Conservation (phyloP, 2,329 filamentous ascomycete species). For the Pyrenochaeta sp. region DNA sequence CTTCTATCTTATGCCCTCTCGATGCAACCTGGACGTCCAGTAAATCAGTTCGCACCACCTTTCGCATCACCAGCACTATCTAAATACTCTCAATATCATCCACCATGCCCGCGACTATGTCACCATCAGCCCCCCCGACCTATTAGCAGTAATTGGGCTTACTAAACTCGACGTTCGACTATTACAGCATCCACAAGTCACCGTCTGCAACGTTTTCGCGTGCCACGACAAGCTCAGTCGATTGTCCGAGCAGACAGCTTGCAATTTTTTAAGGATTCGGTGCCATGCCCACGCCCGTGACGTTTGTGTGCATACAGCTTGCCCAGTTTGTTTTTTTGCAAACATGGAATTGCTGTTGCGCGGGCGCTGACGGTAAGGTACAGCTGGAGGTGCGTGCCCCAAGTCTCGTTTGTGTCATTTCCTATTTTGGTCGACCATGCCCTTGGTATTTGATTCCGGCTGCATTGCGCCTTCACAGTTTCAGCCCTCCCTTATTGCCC, state of each 20-base stretch:
- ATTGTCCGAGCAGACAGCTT: neutral
- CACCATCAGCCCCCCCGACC: slow-evolving; percentile 38
- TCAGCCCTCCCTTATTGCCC: neutral
- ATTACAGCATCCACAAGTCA: slow-evolving; percentile 27
- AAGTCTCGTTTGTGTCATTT: slow-evolving; percentile 29
- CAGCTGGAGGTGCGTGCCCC: slow-evolving; percentile 39
- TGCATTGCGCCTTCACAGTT: neutral
- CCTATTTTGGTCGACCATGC: slow-evolving; percentile 15
- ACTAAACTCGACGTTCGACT: slow-evolving; percentile 32
- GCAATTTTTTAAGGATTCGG: neutral
- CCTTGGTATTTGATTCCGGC: slow-evolving; percentile 1
- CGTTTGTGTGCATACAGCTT: slow-evolving; percentile 13
- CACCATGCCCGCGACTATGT: slow-evolving; percentile 39
- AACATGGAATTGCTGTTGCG: slow-evolving; percentile 13
- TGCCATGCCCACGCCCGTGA: slow-evolving; percentile 27
- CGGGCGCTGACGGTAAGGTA: slow-evolving; percentile 18
- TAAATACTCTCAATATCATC: slow-evolving; percentile 47
- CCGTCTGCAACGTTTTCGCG: slow-evolving; percentile 1
- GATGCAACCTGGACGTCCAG: slow-evolving; percentile 48
- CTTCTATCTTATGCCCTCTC: slow-evolving; percentile 52
- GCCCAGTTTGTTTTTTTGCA: slow-evolving; percentile 13
- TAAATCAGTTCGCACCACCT: slow-evolving; percentile 48
- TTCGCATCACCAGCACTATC: slow-evolving; percentile 45
- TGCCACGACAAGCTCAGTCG: neutral
- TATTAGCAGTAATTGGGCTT: slow-evolving; percentile 31